Base-by-base conservation (phyloP, 2,329 filamentous ascomycete species). In the Annulohypoxylon truncatum region DNA sequence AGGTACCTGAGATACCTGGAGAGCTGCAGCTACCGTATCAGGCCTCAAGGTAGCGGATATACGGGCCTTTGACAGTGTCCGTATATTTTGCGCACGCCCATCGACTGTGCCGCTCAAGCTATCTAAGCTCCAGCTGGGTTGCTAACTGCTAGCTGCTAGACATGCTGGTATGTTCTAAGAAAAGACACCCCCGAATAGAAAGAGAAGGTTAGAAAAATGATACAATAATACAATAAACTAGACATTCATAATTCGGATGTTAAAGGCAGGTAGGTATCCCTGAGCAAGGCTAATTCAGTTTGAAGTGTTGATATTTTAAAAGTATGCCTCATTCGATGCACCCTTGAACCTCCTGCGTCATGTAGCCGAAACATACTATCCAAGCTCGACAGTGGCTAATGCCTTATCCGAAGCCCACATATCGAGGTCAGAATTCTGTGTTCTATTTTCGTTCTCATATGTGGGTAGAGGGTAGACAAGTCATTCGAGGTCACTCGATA, bases 401-500 rank as follows among this genome's bases (percentile, higher is more conserved):
- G 48, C 66, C 60, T 69, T 57, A 59, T 63, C 59, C 59, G 48
- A 66, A 51, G 61, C 44, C 66, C 61, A 58, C 66, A 62, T 61
- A 44, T 61, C 48, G 60, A 67, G 57, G 35, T 58, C 29, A 50
- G 35, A 62, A 29, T 59, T 38, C 50, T 33, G 31, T 67, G 59
- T 67, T 67, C 68, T 69, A 71, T 71, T 71, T 71, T 71, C 51
- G 68, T 59, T 52, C 51, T 60, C 53, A 54, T 48, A 46, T 64
- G 62, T 68, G 60, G 68, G 47, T 60, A 68, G 51, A 63, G 60
- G 68, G 47, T 60, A 68, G 51, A 63, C 60, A 44, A 51, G 47
- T 62, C 28, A 52, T 51, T 59, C 38, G 15, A 42, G 26, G 38
- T 22, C 18, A 22, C 38, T 47, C 52, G 24, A 31, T 51, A 29